Evolutionary conservation across 768 basidiomycete species (phyloP), one percentile per base, ranked within the genome.

Genomic region (Amanita exitialis): DNA sequence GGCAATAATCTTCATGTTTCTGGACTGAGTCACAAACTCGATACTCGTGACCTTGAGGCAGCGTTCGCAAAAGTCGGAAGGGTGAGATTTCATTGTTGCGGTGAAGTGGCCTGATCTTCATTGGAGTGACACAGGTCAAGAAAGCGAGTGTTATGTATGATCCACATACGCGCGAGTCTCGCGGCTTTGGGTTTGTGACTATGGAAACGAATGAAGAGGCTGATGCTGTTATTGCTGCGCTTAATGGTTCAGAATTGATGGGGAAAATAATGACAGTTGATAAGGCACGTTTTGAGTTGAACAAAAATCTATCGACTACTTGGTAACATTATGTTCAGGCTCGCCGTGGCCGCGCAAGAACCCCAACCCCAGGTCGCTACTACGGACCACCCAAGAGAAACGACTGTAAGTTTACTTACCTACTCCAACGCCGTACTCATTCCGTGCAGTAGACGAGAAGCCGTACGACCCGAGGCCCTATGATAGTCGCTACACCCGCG

Each of bases 321-420:
- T 42, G 49, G 30, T 45, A 16, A 47, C 58, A 21, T 6, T 51
- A 13, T 53, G 18, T 37, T 50, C 21, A 90, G 90, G 91, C 91
- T 56, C 86, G 90, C 46, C 85, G 90, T 57, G 91, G 86, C 51
- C 84, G 91, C 54, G 91, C 90, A 15, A 76, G 91, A 56, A 89
- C 91, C 10, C 88, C 95, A 2, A 99, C 95, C 5, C 95, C 95
- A 3, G 95, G 95, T 23, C 72, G 86, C 48, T 99, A 99, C 77
- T 90, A 89, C 55, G 94, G 92, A 0, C 90, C 92, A 43, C 90
- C 92, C 39, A 92, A 94, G 70, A 77, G 88, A 35, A 69, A 72
- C 53, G 83, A 85, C 54, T 65, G 84, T 83, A 58, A 53, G 77
- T 66, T 32, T 57, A 51, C 23, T 54, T 46, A 18, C 35, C 47